A percentile compares a stretch with the other conserved stretches of the same genome.
Evolutionary conservation across 1,139 yeast genomes (phyloP).

Genomic region (Yamadazyma taylorii): DNA sequence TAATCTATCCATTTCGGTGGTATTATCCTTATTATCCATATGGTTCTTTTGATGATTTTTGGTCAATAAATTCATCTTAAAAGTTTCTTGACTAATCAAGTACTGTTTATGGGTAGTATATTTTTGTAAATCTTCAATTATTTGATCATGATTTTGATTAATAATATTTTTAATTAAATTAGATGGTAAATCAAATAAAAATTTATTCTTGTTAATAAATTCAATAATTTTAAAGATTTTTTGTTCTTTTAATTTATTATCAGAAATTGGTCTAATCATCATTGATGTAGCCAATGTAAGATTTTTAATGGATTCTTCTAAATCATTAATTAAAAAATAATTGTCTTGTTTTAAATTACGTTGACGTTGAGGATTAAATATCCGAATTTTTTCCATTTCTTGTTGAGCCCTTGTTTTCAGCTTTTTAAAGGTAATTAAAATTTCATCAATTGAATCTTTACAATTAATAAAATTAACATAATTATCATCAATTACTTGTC

Average conservation of each 20-base stretch:
- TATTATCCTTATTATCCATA: conserved; percentile 16
- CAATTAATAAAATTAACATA: conserved; percentile 74
- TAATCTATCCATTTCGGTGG: conserved; percentile 19
- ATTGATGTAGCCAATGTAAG: conserved; percentile 61
- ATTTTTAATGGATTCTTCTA: conserved; percentile 47
- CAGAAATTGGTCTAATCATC: conserved; percentile 74
- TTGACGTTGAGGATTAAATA: conserved; percentile 39
- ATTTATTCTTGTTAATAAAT: conserved; percentile 60
- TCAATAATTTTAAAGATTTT: conserved; percentile 61
- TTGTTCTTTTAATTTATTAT: conserved; percentile 58
- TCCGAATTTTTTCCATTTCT: conserved; percentile 36
- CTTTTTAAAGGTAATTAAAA: conserved; percentile 33
- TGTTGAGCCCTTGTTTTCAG: conserved; percentile 39
- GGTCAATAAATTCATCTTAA: conserved; percentile 13
- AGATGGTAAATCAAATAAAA: conserved; percentile 73
- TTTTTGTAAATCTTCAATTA: conserved; percentile 66
- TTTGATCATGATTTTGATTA: conserved; percentile 65
- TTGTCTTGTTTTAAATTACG: conserved; percentile 20
- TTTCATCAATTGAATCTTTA: conserved; percentile 54
- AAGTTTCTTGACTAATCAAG: conserved; percentile 19
- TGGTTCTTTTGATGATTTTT: conserved; percentile 9
- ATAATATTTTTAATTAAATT: conserved; percentile 53
- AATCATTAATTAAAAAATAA: conserved; percentile 27
- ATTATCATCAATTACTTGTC: conserved; percentile 68
- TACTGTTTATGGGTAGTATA: conserved; percentile 41